These are phyloP conservation scores for Bacterosira constricta DNA, from an alignment of 108 stramenopile genomes.

Conservation along the genomic window DNA sequence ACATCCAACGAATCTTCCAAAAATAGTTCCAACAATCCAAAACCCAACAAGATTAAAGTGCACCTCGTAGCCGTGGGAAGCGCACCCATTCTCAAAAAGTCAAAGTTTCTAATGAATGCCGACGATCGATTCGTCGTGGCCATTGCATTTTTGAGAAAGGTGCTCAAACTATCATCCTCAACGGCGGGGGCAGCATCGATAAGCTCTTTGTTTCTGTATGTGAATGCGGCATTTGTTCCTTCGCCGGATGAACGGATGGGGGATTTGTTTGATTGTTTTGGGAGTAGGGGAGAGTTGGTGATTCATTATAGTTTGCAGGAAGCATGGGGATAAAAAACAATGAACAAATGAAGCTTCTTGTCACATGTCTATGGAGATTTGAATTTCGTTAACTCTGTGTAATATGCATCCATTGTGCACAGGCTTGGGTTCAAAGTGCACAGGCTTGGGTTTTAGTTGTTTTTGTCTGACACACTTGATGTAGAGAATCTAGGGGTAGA, in stretches of 20 bases:
- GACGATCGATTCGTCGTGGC: constrained; percentile 74
- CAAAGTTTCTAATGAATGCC: constrained; percentile 76
- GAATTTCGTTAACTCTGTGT: not conserved
- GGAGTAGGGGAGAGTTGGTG: constrained; percentile 77
- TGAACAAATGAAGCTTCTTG: not conserved
- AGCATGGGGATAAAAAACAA: constrained; percentile 70
- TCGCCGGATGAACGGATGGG: constrained; percentile 72
- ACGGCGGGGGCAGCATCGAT: not conserved
- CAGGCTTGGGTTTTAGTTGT: too few species aligned
- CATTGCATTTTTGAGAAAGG: constrained; percentile 70
- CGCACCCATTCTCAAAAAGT: constrained; percentile 87
- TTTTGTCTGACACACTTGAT: not conserved
- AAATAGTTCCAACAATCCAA: not conserved
- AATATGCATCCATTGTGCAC: not conserved
- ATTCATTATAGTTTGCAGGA: constrained; percentile 90
- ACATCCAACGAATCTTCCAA: not conserved
- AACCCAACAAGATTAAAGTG: constrained; percentile 76
- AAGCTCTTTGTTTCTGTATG: constrained; percentile 76
- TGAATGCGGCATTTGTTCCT: constrained; percentile 80
- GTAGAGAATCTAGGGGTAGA: not conserved
- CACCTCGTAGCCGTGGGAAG: constrained; percentile 86
- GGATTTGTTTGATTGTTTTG: constrained; percentile 80
- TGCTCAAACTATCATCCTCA: constrained; percentile 51
- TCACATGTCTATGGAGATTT: not conserved
- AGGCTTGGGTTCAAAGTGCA: too few species aligned